Evolutionary conservation across 495 filamentous ascomycete species (phyloP).

Genomic region (Neurospora sp.): DNA sequence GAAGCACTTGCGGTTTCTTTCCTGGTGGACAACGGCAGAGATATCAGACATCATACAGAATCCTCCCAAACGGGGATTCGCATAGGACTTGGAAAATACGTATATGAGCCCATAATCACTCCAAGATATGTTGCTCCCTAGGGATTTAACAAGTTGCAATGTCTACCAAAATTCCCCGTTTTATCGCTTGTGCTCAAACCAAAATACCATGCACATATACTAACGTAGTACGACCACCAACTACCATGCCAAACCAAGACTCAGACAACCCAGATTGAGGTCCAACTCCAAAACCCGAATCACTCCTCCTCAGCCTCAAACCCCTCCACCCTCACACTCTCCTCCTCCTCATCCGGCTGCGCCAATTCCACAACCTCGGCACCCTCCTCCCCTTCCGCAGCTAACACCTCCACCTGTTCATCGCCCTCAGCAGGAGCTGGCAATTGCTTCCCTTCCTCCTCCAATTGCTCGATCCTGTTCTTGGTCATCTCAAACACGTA

Average conservation of each 20-base stretch:
- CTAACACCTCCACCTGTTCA: constrained; percentile 17
- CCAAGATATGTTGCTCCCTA: neutral
- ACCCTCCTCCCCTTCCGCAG: constrained; percentile 28
- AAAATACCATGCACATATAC: neutral
- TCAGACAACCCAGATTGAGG: neutral
- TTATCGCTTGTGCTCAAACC: neutral
- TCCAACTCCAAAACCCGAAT: neutral
- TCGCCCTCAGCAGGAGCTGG: constrained; percentile 9
- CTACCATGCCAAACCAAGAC: neutral
- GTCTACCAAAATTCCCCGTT: neutral
- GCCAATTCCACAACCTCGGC: constrained; percentile 21
- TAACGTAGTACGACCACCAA: neutral
- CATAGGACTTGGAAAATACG: neutral
- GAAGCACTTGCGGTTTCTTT: too few species aligned
- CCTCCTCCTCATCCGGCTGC: constrained; percentile 25
- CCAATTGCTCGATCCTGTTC: constrained; percentile 55
- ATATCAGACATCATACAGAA: neutral
- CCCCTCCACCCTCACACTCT: constrained; percentile 1
- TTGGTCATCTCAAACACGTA: constrained; percentile 97
- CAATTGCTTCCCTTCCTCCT: constrained; percentile 29
- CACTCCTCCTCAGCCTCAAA: constrained; percentile 10
- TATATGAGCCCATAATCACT: neutral
- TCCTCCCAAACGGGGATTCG: neutral
- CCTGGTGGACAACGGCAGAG: neutral
- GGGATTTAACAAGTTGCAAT: neutral